Evolutionary conservation across 2,329 filamentous ascomycete genomes (phyloP), one percentile per base, ranked within the genome.

Genomic region (Aspergillus novoparasiticus): DNA sequence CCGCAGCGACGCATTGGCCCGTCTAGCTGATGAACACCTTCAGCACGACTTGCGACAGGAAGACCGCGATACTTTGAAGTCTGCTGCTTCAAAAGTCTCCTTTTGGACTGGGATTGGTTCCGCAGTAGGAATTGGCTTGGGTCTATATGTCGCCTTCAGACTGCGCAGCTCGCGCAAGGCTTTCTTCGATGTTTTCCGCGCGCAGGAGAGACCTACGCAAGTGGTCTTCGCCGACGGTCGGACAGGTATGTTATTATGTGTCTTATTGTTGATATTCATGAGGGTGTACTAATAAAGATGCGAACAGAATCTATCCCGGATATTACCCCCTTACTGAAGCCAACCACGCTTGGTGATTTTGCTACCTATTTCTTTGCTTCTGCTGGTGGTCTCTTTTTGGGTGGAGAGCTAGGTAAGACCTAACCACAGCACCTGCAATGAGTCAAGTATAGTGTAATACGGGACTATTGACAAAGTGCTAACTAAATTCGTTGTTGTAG

Each of bases 301-400:
- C 12, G n/a, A 53, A 50, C 69, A 87, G 87, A 89, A 70, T 71
- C 83, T 0, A 78, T 91, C 1, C 89, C 89, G 0, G 87, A 91
- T 68, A 76, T 90, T 41, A 86, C 85, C 0, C 81, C 82, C 0
- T 70, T 86, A 43, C 67, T 90, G 46, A 82, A 84, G 51, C 89
- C 88, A 0, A 86, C 84, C 2, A 79, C 79, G 0, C 71, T 85
- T 56, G 87, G 87, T 16, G 89, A 91, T 66, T 72, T 87, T 32
- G 84, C 86, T 4, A 86, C 89, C 0, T 90, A 88, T 70, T 84
- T 85, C 64, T 85, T 90, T 71, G 87, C 90, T 54, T 83, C 84
- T 0, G 71, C 85, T 0, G 88, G 87, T 16, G 88, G 88, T 0
- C 72, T 90, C 6, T 87, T 91, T 64, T 66, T 91, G 6, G 88